Percentiles rank a stretch among this genome's conserved stretches.
phyloP scores from a whole-genome alignment of 2,329 filamentous ascomycete genomes.

The Plenodomus tracheiphilus region DNA sequence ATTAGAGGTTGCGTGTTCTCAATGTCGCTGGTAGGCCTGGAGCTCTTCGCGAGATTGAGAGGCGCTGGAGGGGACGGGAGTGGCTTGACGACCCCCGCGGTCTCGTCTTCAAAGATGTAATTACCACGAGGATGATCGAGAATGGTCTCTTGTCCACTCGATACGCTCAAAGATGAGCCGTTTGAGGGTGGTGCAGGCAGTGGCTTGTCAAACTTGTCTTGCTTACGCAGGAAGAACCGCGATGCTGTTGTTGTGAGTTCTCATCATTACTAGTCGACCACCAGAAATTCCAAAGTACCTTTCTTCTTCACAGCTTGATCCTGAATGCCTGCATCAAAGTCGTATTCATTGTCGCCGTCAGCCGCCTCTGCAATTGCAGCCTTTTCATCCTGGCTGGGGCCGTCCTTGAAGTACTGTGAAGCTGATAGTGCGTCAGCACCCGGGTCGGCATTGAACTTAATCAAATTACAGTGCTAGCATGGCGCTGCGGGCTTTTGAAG shows the following conservation, averaged over 20 bases:
- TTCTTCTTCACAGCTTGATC: conserved; percentile 13
- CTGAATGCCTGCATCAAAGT: conserved; percentile 22
- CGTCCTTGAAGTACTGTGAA: conserved; percentile 26
- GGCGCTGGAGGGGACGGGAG: background rate
- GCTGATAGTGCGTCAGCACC: conserved; percentile 8
- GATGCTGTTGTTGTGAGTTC: conserved; percentile 12
- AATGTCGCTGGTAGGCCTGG: background rate
- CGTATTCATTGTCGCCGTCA: background rate
- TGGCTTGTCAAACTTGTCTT: conserved; percentile 8
- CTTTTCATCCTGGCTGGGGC: conserved; percentile 20
- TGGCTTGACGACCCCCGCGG: background rate
- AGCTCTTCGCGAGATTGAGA: background rate
- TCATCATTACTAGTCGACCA: background rate
- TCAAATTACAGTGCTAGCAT: background rate
- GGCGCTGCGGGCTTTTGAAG: background rate
- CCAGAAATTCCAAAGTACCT: conserved; percentile 7
- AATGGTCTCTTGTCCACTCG: background rate
- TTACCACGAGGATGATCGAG: background rate
- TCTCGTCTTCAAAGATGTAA: background rate
- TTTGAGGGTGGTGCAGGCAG: conserved; percentile 2
- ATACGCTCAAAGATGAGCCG: background rate
- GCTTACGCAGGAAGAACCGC: conserved; percentile 13
- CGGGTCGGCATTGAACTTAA: background rate
- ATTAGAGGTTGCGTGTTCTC: background rate
- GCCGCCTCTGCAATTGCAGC: conserved; percentile 5